Percentiles rank a stretch among this genome's conserved stretches.
These are phyloP conservation scores for Cymbidium sinense DNA, from an alignment of 106 monocot species.

Conservation along the genomic window DNA sequence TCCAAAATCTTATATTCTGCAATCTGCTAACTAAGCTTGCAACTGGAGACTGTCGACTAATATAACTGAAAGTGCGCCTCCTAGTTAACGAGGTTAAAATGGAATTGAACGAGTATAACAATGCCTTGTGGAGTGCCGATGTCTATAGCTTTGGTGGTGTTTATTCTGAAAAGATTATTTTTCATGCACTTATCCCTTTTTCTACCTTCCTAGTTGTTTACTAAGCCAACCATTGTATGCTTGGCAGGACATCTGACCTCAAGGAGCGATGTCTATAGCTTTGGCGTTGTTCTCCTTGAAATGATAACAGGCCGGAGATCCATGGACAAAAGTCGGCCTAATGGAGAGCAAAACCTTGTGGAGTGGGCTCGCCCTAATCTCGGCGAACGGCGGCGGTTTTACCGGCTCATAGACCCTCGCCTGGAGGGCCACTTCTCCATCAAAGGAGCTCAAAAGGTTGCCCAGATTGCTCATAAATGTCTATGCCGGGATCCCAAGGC, in stretches of 20 bases:
- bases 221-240: not conserved
- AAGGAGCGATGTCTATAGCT: slow-evolving; percentile 90
- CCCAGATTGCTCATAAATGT: slow-evolving; percentile 11
- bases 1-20: too few relatives aligned
- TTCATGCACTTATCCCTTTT: too few relatives aligned
- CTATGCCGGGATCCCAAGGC: slow-evolving; percentile 14
- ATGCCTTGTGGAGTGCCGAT: too few relatives aligned
- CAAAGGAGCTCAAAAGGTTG: slow-evolving; percentile 14
- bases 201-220: not conserved
- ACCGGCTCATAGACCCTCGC: slow-evolving; percentile 13
- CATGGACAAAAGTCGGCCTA: slow-evolving; percentile 29
- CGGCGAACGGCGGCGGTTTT: slow-evolving; percentile 9
- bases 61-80: too few relatives aligned
- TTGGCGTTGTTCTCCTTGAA: slow-evolving; percentile 87
- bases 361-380: slow-evolving; percentile 16
- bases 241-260: slow-evolving; percentile 75
- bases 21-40: too few relatives aligned
- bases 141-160: too few relatives aligned
- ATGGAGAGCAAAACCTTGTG: slow-evolving; percentile 13
- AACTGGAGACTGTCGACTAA: too few relatives aligned
- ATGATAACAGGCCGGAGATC: slow-evolving; percentile 79
- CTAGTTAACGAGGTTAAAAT: too few relatives aligned
- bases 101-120: too few relatives aligned
- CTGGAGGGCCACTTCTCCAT: slow-evolving; percentile 16
- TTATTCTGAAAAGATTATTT: too few relatives aligned